Percentiles rank a stretch among this genome's conserved stretches.
phyloP scores from a whole-genome alignment of 495 filamentous ascomycete species.

The Clavariopsis aquatica region DNA sequence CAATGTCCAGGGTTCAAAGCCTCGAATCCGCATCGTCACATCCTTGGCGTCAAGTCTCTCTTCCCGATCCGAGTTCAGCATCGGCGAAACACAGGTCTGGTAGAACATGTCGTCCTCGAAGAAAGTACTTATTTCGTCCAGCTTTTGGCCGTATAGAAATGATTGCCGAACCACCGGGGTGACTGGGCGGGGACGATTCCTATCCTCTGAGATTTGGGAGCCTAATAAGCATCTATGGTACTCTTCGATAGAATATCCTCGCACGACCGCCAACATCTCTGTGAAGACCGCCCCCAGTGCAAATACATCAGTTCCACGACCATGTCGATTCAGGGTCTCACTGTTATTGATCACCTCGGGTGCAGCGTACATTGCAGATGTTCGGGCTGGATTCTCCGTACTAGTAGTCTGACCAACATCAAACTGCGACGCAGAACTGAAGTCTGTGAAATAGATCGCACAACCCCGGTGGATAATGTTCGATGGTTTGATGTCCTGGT shows the following conservation, averaged over 20 bases:
- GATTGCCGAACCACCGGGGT: slow-evolving; percentile 4
- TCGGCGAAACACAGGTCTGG: not conserved
- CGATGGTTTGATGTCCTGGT: slow-evolving; percentile 22
- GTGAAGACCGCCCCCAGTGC: slow-evolving; percentile 27
- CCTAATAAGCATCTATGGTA: slow-evolving; percentile 6
- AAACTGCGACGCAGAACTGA: slow-evolving; percentile 22
- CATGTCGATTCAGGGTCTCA: slow-evolving; percentile 15
- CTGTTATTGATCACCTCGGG: slow-evolving; percentile 24
- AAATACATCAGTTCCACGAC: slow-evolving; percentile 27
- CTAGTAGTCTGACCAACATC: slow-evolving; percentile 27
- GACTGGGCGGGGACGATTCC: not conserved
- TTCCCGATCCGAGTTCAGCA: slow-evolving; percentile 17
- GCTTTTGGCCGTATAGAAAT: slow-evolving; percentile 12
- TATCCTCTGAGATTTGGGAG: too few species aligned
- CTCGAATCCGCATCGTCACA: slow-evolving; percentile 2
- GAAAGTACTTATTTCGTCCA: slow-evolving; percentile 2
- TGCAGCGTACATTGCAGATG: slow-evolving; percentile 29
- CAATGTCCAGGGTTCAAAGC: slow-evolving; percentile 3
- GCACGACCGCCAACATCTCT: slow-evolving; percentile 25
- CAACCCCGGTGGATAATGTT: slow-evolving; percentile 13
- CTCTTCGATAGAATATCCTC: slow-evolving; percentile 13
- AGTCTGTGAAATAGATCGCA: slow-evolving; percentile 24
- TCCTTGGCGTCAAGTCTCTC: slow-evolving; percentile 13
- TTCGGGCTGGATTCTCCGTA: slow-evolving; percentile 30
- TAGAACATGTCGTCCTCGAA: slow-evolving; percentile 12